These are phyloP conservation scores for Ampelomyces quisqualis DNA, from an alignment of 2,329 filamentous ascomycete genomes.

Conservation along the genomic window DNA sequence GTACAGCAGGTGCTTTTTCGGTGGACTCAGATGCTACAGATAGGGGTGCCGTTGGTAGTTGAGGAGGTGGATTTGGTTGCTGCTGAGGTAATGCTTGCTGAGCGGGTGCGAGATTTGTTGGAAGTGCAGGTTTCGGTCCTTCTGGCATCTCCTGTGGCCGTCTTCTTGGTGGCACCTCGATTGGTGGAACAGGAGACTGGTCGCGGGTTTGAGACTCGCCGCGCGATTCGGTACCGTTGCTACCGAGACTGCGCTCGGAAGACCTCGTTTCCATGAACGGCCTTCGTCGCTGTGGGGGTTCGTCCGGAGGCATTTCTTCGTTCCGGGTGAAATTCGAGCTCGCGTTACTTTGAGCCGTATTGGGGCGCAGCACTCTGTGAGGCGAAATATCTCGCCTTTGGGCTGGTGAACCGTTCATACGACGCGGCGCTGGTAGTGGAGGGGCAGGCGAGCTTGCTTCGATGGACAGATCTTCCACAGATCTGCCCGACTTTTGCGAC, in stretches of 20 bases:
- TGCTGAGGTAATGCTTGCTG: slow-evolving; percentile 11
- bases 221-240: slow-evolving; percentile 21
- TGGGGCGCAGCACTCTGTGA: slow-evolving; percentile 32
- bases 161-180: slow-evolving; percentile 26
- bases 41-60: slow-evolving; percentile 19
- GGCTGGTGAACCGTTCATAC: slow-evolving; percentile 32
- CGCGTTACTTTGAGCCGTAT: slow-evolving; percentile 40
- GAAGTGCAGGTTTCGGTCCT: slow-evolving; percentile 23
- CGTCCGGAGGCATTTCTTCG: slow-evolving; percentile 33
- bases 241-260: slow-evolving; percentile 30
- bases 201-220: slow-evolving; percentile 28
- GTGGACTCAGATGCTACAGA: slow-evolving; percentile 44
- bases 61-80: slow-evolving; percentile 26
- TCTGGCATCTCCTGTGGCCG: slow-evolving; percentile 34
- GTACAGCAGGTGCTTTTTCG: slow-evolving; percentile 9
- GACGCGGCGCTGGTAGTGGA: slow-evolving; percentile 29
- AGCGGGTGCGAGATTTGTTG: slow-evolving; percentile 8
- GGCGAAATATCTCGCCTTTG: slow-evolving; percentile 36
- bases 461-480: slow-evolving; percentile 28
- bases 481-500: slow-evolving; percentile 33
- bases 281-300: slow-evolving; percentile 61
- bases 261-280: slow-evolving; percentile 63
- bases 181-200: slow-evolving; percentile 26
- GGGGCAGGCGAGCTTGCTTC: slow-evolving; percentile 24
- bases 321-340: slow-evolving; percentile 33